Percentiles rank a stretch among this genome's conserved stretches.
Evolutionary conservation across 768 basidiomycete species (phyloP).

Genomic region (Mycena leptocephala): DNA sequence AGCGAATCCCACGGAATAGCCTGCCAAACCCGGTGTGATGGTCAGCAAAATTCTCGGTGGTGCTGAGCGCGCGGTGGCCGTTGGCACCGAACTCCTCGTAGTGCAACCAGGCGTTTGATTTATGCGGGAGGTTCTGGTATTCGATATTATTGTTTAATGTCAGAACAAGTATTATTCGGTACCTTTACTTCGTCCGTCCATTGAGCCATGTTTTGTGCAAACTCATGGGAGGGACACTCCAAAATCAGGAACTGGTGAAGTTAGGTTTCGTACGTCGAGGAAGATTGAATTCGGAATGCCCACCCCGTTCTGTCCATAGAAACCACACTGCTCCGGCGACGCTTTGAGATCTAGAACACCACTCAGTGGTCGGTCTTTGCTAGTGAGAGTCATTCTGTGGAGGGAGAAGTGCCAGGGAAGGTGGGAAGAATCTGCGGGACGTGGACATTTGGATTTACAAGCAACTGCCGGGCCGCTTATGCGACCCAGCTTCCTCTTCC

Average conservation of each 20-base stretch:
- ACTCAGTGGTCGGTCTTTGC: too few relatives aligned
- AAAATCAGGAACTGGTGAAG: constrained; percentile 34
- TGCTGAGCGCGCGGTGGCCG: constrained; percentile 13
- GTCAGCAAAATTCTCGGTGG: constrained; percentile 34
- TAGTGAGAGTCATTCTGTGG: too few relatives aligned
- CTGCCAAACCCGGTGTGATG: constrained; percentile 30
- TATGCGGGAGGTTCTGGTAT: constrained; percentile 26
- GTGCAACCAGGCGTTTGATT: constrained; percentile 33
- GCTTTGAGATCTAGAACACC: too few relatives aligned
- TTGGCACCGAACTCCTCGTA: constrained; percentile 29
- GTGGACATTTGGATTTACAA: too few relatives aligned
- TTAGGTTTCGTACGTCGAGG: too few relatives aligned
- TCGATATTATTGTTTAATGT: not conserved
- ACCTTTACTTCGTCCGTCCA: constrained; percentile 37
- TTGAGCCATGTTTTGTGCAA: constrained; percentile 13
- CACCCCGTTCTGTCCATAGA: too few relatives aligned
- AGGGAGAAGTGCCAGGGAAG: too few relatives aligned
- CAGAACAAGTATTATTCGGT: not conserved
- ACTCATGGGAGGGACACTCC: not conserved
- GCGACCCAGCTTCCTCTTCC: too few relatives aligned
- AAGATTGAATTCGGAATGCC: too few relatives aligned
- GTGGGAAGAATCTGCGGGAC: too few relatives aligned
- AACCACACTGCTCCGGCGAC: too few relatives aligned
- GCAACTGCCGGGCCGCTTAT: too few relatives aligned
- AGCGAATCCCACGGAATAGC: constrained; percentile 28